Evolutionary conservation across 1,284 basidiomycete genomes (phyloP).

Genomic region (Ceratobasidium sp.): DNA sequence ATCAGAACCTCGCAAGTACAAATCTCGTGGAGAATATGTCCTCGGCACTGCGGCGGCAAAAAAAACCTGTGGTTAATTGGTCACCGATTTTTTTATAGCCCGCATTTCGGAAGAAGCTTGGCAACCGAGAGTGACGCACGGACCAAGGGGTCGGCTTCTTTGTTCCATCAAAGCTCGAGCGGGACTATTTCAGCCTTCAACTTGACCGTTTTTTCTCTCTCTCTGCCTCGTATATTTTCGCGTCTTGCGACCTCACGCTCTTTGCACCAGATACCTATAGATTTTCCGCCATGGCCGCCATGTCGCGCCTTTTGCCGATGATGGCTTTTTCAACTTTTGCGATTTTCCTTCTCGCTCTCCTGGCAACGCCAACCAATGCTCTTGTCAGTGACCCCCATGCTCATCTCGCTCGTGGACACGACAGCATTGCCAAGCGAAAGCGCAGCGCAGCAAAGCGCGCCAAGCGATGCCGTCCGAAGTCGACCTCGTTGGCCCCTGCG

Average conservation of each 20-base stretch:
- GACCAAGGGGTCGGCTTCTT: conserved; percentile 44
- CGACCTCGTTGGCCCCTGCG: conserved; percentile 17
- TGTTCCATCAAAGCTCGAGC: no score
- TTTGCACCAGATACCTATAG: conserved; percentile 22
- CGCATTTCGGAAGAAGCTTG: conserved; percentile 9
- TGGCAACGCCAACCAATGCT: conserved; percentile 39
- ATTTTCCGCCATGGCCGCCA: conserved; percentile 33
- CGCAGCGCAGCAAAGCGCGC: conserved; percentile 39
- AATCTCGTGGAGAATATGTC: neutral
- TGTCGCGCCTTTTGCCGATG: conserved; percentile 34
- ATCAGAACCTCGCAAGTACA: neutral
- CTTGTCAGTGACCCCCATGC: conserved; percentile 53
- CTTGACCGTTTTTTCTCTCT: no score
- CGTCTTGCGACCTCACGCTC: no score
- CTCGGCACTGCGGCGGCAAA: neutral
- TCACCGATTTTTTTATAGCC: neutral
- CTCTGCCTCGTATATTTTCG: no score
- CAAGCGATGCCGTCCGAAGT: conserved; percentile 33
- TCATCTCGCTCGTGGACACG: conserved; percentile 61
- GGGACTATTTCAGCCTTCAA: no score
- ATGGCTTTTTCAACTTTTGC: conserved; percentile 38
- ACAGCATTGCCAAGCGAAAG: conserved; percentile 62
- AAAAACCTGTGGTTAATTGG: neutral
- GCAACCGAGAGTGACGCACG: conserved; percentile 37
- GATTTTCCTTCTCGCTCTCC: conserved; percentile 37